Percentiles rank a stretch among this genome's conserved stretches.
Evolutionary conservation across 1,284 basidiomycete species (phyloP).

Genomic region (Apiotrichum porosum): DNA sequence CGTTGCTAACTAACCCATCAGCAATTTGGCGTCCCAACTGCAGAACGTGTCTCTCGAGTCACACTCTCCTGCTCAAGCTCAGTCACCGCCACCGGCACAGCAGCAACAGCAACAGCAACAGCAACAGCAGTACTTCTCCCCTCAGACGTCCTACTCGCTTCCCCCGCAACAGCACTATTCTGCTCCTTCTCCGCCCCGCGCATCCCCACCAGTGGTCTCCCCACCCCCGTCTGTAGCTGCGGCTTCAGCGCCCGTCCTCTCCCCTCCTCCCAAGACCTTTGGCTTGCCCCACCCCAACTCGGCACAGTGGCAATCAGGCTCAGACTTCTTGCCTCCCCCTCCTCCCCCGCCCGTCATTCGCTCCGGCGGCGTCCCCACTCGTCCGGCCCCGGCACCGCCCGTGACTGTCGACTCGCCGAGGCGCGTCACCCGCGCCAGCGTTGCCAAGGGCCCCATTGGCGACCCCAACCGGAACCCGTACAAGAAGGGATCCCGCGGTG

Average conservation of each 20-base stretch:
- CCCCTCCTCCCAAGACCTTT: conserved; percentile 21
- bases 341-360: conserved; percentile 42
- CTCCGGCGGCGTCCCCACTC: conserved; percentile 33
- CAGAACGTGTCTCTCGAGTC: conserved; percentile 16
- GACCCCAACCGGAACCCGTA: conserved; percentile 42
- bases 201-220: conserved; percentile 9
- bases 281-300: conserved; percentile 36
- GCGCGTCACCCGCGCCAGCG: conserved; percentile 31
- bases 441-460: conserved; percentile 32
- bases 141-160: conserved; percentile 1
- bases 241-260: conserved; percentile 10
- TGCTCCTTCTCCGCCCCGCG: conserved; percentile 4
- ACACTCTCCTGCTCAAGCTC: conserved; percentile 6
- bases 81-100: conserved; percentile 9
- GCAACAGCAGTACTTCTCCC: background rate
- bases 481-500: conserved; percentile 29
- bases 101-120: conserved; percentile 10
- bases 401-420: conserved; percentile 29
- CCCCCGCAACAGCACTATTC: conserved; percentile 9
- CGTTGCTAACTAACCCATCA: conserved; percentile 1
- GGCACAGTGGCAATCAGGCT: conserved; percentile 37
- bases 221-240: conserved; percentile 15
- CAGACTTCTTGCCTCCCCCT: conserved; percentile 46
- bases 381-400: conserved; percentile 11
- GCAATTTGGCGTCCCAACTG: conserved; percentile 23